Conservation (phyloP, 768 basidiomycete genomes). For the Cystofilobasidium ferigula region DNA sequence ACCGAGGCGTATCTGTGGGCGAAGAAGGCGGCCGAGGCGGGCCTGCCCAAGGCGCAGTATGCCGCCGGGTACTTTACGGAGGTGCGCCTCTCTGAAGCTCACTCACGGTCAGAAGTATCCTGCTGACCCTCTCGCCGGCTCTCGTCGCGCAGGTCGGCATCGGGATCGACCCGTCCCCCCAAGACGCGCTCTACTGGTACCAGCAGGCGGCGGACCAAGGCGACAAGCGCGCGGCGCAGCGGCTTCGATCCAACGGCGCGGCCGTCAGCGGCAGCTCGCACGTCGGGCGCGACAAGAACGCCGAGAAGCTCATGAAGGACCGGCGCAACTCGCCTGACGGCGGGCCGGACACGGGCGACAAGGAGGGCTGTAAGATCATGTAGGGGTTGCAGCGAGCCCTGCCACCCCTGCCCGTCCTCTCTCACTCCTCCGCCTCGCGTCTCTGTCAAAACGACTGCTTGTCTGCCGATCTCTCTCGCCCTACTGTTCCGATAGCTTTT, state of each 20-base stretch:
- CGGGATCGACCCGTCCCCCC: constrained; percentile 34
- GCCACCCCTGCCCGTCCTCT: background rate
- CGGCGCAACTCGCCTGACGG: constrained; percentile 32
- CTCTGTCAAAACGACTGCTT: no score
- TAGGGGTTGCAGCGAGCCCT: constrained; percentile 10
- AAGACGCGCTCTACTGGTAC: constrained; percentile 60
- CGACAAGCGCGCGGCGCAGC: constrained; percentile 82
- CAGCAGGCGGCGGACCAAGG: constrained; percentile 81
- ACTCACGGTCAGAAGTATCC: background rate
- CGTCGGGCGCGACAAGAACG: constrained; percentile 18
- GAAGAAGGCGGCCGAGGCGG: constrained; percentile 82
- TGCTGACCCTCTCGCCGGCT: background rate
- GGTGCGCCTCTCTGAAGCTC: constrained; percentile 34
- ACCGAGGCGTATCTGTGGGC: constrained; percentile 98
- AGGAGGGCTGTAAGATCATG: constrained; percentile 37
- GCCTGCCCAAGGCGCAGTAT: constrained; percentile 90
- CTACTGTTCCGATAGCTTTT: no score
- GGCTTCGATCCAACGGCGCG: constrained; percentile 54
- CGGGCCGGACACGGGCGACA: constrained; percentile 16
- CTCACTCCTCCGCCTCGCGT: background rate
- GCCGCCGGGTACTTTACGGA: constrained; percentile 96
- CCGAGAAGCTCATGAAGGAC: constrained; percentile 34
- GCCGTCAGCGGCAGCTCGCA: constrained; percentile 47
- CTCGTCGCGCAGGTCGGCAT: constrained; percentile 49
- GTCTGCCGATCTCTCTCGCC: no score